Evolutionary conservation across 208 protist species (phyloP), one percentile per base, ranked within the genome.

Genomic region (Crithidia sp.): DNA sequence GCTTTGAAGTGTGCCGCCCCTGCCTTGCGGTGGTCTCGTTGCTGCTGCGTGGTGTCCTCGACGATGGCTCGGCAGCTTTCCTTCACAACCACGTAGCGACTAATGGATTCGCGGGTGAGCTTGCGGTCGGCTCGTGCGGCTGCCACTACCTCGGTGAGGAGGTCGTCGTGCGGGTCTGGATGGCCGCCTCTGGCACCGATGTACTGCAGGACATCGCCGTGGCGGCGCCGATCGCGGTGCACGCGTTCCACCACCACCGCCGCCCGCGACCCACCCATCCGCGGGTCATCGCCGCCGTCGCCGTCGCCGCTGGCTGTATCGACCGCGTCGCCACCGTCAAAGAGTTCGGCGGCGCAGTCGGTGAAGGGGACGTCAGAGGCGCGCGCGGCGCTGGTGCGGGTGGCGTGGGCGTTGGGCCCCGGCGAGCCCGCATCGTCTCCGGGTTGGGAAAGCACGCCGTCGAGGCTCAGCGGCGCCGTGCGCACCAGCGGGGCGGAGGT

Each of bases 181-280:
- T 79, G 50, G 16, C 50, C 50, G 50, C 9, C 45, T 19, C 36
- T n/a, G 3, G 45, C 60, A 19, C 13, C 61, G 12, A 90, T 74
- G 17, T 67, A 54, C 39, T 75, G 53, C 64, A 88, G 43, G 3
- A 83, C 82, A 50, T 88, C 76, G 28, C 76, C 81, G 57, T 73
- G 80, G 40, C 86, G 86, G 12, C 80, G 76, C 55, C 80, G 39
- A 37, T 45, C 28, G 12, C 76, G 69, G 69, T 90, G 84, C 58
- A 76, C 82, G 2, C 77, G 67, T 59, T 90, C 79, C 49, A 90
- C 82, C 37, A 90, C 77, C 7, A 57, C 47, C 37, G 78, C 68
- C n/a, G 83, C 74, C 9, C 63, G 36, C 63, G 13, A 12, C 7
- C 7, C 45, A n/a, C 19, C 17, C 5, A 54, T 6, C 40, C 10